Conservation (phyloP, 2,329 filamentous ascomycete genomes). For the Colletotrichum theobromicola region DNA sequence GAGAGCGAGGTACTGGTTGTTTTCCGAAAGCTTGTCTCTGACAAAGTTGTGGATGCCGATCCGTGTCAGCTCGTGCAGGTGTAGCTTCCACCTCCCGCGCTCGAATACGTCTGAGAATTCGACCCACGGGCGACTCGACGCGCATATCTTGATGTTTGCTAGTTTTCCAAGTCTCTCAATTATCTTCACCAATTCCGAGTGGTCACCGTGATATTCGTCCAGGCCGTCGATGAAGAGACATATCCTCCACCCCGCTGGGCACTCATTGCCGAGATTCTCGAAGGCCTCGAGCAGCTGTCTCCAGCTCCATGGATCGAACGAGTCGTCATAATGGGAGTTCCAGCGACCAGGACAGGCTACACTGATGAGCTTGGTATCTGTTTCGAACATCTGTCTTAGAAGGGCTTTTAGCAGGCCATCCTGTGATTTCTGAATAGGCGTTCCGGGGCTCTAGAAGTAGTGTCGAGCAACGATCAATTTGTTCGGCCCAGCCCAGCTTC, state of each 20-base stretch:
- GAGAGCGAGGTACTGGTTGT: no score
- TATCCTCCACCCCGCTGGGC: neutral
- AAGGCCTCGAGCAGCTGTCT: neutral
- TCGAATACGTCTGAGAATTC: neutral
- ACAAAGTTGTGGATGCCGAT: neutral
- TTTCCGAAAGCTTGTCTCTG: neutral
- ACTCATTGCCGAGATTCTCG: neutral
- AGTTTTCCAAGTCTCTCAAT: neutral
- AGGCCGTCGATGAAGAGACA: slow-evolving; percentile 17
- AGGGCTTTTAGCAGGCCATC: slow-evolving; percentile 10
- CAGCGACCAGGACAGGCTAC: neutral
- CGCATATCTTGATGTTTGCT: neutral
- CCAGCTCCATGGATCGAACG: neutral
- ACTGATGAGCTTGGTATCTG: neutral
- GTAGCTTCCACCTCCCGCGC: neutral
- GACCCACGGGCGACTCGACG: neutral
- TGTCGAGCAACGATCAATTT: neutral
- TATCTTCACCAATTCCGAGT: neutral
- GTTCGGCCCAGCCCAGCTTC: neutral
- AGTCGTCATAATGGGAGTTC: neutral
- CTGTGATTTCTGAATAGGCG: neutral
- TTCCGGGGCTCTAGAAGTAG: slow-evolving; percentile 17
- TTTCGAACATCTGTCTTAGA: neutral
- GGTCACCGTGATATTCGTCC: neutral
- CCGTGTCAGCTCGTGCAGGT: neutral